Evolutionary conservation across 73 alveolate genomes (phyloP), one percentile per base, ranked within the genome.

Genomic region (Blepharisma stoltei): DNA sequence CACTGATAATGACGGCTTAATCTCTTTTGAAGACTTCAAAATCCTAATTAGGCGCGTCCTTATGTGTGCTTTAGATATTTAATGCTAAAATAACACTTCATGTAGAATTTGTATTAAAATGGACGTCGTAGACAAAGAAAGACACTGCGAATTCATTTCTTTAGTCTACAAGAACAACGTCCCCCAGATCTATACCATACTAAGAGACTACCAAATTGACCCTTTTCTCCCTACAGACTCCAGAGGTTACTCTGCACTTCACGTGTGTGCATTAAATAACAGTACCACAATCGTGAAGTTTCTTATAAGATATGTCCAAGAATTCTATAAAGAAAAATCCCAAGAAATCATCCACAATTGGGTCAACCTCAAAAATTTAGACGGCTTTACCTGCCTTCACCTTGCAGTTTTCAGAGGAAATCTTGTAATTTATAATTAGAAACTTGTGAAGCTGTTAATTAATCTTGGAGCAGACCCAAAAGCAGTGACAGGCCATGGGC

Each of bases 401-500:
- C 82, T 80, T 86, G 82, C 96, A 5, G 84, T 90, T 55, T 60
- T 73, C 54, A 83, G 54, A 41, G 69, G 71, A 27, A 43, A 43
- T 20, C 53, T 21, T 49, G 86, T 5, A 46, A 7, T 47, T 85
- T 21, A 55, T 82, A 20, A 92, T 86, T 66, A 90, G 69, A 27
- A 47, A 70, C 82, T 93, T 14, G 80, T 96, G 7, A 70, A 86
- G 50, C 73, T 80, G 41, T 82, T 94, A 55, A 78, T 82, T 48
- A 84, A 83, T 21, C 71, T 81, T 45, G 98, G 98, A 7, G 97
- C 98, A 0, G 86, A 88, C 71, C 49, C 89, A n/a, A 25, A 71
- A 47, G 82, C 89, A 27, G 86, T 68, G 14, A 93, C 91, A 76
- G 87, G 89, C 41, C 77, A 84, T 38, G 99, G 98, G 27, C 73